Evolutionary conservation across 2,329 filamentous ascomycete species (phyloP).

Genomic region (Ophiocordyceps camponoti-rufipedis): DNA sequence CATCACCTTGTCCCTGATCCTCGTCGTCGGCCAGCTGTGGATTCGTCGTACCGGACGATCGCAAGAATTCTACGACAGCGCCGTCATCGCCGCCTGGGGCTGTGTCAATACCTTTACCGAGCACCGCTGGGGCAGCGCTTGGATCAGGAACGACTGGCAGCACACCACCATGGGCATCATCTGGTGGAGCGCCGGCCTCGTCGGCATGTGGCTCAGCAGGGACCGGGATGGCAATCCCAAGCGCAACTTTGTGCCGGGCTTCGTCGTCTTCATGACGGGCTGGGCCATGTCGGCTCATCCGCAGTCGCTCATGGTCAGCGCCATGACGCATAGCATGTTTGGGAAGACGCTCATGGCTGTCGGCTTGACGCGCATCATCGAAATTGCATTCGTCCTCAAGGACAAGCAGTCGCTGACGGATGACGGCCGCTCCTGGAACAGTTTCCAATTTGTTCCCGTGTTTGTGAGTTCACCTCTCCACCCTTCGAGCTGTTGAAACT

Average conservation of each 20-base stretch:
- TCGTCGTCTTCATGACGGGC: slow-evolving; percentile 81
- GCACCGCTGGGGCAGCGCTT: slow-evolving; percentile 77
- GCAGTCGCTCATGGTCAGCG: slow-evolving; percentile 67
- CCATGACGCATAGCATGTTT: slow-evolving; percentile 75
- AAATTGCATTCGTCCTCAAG: slow-evolving; percentile 72
- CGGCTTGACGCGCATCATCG: slow-evolving; percentile 68
- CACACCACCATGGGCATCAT: slow-evolving; percentile 99
- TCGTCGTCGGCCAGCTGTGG: slow-evolving; percentile 81
- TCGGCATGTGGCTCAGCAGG: slow-evolving; percentile 81
- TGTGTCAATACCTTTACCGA: slow-evolving; percentile 98
- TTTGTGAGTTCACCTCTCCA: slow-evolving; percentile 26
- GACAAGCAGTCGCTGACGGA: slow-evolving; percentile 48
- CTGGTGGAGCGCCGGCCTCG: slow-evolving; percentile 89
- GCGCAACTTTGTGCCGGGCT: slow-evolving; percentile 80
- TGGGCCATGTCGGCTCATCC: slow-evolving; percentile 92
- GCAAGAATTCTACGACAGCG: slow-evolving; percentile 92
- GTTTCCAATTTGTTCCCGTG: slow-evolving; percentile 35
- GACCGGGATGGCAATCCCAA: slow-evolving; percentile 71
- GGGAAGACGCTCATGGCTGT: slow-evolving; percentile 92
- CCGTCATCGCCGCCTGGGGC: slow-evolving; percentile 85
- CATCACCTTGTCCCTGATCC: slow-evolving; percentile 66
- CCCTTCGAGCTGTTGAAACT: background rate
- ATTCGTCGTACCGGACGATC: slow-evolving; percentile 65
- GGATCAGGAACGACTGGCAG: slow-evolving; percentile 89
- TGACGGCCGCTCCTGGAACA: slow-evolving; percentile 51